Evolutionary conservation across 331 rosid genomes (phyloP).

Genomic region (Prunus yedoensis): DNA sequence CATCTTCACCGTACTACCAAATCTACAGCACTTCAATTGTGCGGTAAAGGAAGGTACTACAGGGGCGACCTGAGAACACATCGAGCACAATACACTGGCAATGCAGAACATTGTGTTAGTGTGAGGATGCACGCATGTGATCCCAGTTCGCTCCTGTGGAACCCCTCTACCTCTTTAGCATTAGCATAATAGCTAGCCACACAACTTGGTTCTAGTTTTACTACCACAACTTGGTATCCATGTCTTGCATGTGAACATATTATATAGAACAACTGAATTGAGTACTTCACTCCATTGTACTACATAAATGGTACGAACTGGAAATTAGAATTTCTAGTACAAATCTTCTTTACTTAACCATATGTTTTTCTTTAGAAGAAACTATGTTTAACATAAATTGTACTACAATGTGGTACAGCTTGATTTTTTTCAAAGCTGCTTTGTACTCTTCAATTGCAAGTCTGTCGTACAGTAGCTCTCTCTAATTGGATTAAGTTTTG

Average conservation of each 20-base stretch:
- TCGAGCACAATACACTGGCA: not conserved
- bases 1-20: not conserved
- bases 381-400: not conserved
- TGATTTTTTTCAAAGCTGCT: not conserved
- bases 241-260: not conserved
- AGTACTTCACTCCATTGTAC: not conserved
- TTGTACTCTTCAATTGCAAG: not conserved
- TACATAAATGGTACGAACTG: not conserved
- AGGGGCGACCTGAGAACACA: conserved; percentile 26
- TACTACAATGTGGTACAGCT: not conserved
- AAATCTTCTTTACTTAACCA: not conserved
- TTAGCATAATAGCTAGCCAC: no score
- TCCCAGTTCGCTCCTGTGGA: conserved; percentile 7
- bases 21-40: not conserved
- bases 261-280: not conserved
- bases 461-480: no score
- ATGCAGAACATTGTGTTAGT: not conserved
- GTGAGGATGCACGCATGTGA: conserved; percentile 1
- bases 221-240: not conserved
- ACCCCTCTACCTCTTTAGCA: not conserved
- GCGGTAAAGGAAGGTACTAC: not conserved
- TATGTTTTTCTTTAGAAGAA: no score
- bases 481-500: no score
- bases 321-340: not conserved
- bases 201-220: not conserved